Percentiles rank a stretch among this genome's conserved stretches.
phyloP scores from a whole-genome alignment of 768 basidiomycete species.

The Amanita rubescens region DNA sequence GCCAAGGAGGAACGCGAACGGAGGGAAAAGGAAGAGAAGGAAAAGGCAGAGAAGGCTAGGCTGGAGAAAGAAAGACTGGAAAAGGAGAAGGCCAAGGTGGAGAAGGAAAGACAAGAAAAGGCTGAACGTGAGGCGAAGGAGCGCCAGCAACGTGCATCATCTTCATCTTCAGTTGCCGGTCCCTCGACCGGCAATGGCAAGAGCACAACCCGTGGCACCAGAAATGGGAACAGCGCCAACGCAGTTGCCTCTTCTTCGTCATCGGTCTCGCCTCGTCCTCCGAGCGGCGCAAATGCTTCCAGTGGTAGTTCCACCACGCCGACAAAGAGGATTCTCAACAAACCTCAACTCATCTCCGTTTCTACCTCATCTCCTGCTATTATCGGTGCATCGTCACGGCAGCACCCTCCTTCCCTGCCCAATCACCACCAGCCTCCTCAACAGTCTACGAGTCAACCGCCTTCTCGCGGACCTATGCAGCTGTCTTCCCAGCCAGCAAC shows the following conservation, averaged over 20 bases:
- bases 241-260: conserved; percentile 36
- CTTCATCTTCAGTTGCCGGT: conserved; percentile 25
- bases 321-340: conserved; percentile 56
- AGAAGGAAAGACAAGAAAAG: conserved; percentile 23
- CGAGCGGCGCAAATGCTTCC: conserved; percentile 21
- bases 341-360: conserved; percentile 25
- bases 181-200: conserved; percentile 26
- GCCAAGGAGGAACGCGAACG: conserved; percentile 50
- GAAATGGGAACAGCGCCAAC: conserved; percentile 17
- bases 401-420: conserved; percentile 12
- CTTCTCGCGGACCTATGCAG: conserved; percentile 15
- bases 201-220: conserved; percentile 33
- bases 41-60: conserved; percentile 34
- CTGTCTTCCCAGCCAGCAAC: conserved; percentile 39
- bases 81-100: conserved; percentile 24
- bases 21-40: conserved; percentile 36
- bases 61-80: conserved; percentile 23
- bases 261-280: conserved; percentile 32
- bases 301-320: conserved; percentile 30
- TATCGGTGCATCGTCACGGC: conserved; percentile 24
- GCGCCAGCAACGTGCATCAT: conserved; percentile 35
- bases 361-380: conserved; percentile 17
- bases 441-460: conserved; percentile 11
- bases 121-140: conserved; percentile 23
- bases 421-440: conserved; percentile 20